Percentiles rank a stretch among this genome's conserved stretches.
Evolutionary conservation across 495 filamentous ascomycete genomes (phyloP).

Genomic region (Aspergillus sclerotiicarbonarius): DNA sequence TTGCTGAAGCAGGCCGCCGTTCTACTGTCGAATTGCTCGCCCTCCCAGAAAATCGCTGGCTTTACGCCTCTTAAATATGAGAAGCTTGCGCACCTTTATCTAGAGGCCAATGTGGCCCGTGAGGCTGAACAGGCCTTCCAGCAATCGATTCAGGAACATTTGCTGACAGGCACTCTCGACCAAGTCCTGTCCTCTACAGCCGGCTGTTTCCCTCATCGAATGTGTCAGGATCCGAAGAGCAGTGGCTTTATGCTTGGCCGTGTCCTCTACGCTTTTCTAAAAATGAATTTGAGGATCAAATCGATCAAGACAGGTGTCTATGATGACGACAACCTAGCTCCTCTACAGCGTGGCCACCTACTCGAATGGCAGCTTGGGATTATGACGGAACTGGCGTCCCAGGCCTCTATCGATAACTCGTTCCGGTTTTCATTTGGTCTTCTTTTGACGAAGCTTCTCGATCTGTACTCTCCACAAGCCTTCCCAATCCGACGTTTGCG

Average conservation of each 20-base stretch:
- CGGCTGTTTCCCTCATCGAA: conserved; percentile 22
- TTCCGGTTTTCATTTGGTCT: conserved; percentile 32
- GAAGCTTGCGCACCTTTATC: conserved; percentile 46
- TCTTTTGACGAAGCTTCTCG: conserved; percentile 37
- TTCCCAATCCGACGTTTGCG: conserved; percentile 49
- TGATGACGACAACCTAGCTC: conserved; percentile 37
- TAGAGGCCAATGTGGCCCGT: conserved; percentile 33
- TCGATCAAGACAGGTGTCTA: conserved; percentile 32
- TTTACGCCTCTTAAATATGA: conserved; percentile 55
- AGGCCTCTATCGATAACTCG: conserved; percentile 27
- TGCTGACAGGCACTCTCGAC: conserved; percentile 43
- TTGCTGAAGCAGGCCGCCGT: conserved; percentile 51
- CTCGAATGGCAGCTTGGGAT: conserved; percentile 57
- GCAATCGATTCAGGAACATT: conserved; percentile 46
- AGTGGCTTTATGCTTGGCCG: conserved; percentile 45
- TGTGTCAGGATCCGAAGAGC: conserved; percentile 36
- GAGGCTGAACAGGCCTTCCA: conserved; percentile 42
- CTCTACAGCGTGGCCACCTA: conserved; percentile 42
- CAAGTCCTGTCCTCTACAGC: conserved; percentile 29
- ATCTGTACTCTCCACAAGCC: conserved; percentile 33
- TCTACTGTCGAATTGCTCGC: conserved; percentile 38
- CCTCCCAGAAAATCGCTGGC: conserved; percentile 42
- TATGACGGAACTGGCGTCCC: conserved; percentile 31
- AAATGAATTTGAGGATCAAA: conserved; percentile 39
- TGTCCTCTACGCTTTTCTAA: conserved; percentile 46